A percentile compares a stretch with the other conserved stretches of the same genome.
These are phyloP conservation scores for Mercurialis annua DNA, from an alignment of 345 rosid species.

Conservation along the genomic window DNA sequence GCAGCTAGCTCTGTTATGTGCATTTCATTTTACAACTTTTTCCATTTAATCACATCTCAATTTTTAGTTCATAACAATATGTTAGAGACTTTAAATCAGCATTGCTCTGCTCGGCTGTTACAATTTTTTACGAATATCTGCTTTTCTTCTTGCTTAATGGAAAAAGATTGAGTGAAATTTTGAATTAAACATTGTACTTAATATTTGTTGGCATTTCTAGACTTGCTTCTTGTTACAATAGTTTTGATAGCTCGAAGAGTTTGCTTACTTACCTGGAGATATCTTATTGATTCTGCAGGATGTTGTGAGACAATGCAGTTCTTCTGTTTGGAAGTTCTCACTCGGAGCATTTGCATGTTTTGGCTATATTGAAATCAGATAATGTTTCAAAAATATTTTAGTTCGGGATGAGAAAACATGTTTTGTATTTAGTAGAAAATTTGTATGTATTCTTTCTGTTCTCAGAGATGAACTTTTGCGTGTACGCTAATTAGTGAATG, in stretches of 20 bases:
- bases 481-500: constrained; percentile 6
- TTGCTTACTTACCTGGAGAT: neutral
- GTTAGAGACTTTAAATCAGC: neutral
- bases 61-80: constrained; percentile 1
- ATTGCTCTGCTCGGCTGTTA: neutral
- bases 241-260: neutral
- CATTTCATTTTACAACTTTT: neutral
- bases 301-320: constrained; percentile 7
- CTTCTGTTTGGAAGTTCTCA: constrained; percentile 7
- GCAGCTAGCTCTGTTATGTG: neutral
- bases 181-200: no score
- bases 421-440: neutral
- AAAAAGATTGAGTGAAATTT: neutral
- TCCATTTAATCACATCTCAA: neutral
- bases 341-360: neutral
- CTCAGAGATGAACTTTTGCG: neutral
- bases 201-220: neutral
- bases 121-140: neutral
- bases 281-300: constrained; percentile 7
- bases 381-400: constrained; percentile 10
- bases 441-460: neutral
- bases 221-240: neutral
- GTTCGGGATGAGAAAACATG: neutral
- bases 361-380: constrained; percentile 12
- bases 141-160: neutral